Conservation (phyloP, 1,284 basidiomycete species). For the Moesziomyces globuligerus region DNA sequence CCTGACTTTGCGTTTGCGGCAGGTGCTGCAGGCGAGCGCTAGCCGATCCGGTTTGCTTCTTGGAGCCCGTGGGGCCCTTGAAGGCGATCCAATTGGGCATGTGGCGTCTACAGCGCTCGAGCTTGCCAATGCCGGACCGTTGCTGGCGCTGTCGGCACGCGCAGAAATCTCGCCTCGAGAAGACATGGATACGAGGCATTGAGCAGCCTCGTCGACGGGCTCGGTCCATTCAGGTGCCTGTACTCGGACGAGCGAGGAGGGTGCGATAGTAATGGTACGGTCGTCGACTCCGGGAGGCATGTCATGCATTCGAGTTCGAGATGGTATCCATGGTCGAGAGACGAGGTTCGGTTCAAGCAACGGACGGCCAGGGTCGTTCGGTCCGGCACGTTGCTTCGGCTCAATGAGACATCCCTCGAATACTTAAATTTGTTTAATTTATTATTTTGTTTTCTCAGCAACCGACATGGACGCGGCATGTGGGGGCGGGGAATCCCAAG, state of each 20-base stretch:
- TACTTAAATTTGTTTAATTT: too few species aligned
- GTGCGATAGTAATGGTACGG: neutral
- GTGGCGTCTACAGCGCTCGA: neutral
- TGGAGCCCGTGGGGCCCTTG: constrained; percentile 2
- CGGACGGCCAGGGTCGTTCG: neutral
- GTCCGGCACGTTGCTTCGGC: neutral
- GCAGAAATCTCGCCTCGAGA: neutral
- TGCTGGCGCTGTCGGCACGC: neutral
- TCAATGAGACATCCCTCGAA: neutral
- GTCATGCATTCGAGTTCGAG: neutral
- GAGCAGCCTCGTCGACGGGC: constrained; percentile 12
- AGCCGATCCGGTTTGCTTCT: constrained; percentile 16
- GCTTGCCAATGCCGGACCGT: neutral
- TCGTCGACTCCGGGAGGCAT: neutral
- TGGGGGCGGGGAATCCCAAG: neutral
- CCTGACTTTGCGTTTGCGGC: constrained; percentile 18
- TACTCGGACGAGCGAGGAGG: neutral
- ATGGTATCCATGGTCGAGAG: neutral
- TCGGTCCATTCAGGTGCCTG: constrained; percentile 6
- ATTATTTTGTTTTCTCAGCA: too few species aligned
- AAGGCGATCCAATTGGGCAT: neutral
- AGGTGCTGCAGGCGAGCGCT: constrained; percentile 7
- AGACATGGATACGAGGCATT: constrained; percentile 15
- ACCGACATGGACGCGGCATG: too few species aligned
- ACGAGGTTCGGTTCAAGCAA: neutral